Evolutionary conservation across 2,329 filamentous ascomycete species (phyloP).

Genomic region (Trichoderma arundinaceum): DNA sequence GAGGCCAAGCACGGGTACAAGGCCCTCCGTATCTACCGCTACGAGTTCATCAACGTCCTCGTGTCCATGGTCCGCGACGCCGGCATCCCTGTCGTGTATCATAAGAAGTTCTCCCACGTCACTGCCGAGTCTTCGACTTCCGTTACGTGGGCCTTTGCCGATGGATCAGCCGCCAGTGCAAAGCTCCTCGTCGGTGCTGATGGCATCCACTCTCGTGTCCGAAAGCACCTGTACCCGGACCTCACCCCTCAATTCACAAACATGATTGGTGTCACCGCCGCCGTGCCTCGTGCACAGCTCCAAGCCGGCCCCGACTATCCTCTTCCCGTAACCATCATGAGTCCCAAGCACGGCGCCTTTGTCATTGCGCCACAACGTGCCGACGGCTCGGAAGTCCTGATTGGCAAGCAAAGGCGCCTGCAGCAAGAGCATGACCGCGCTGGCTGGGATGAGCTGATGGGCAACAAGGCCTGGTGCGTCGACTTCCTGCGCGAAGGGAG

Average conservation of each 20-base stretch:
- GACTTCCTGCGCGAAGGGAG: slow-evolving; percentile 45
- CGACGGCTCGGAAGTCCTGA: slow-evolving; percentile 56
- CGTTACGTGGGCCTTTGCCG: slow-evolving; percentile 55
- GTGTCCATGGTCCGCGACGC: slow-evolving; percentile 47
- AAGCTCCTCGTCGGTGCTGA: slow-evolving; percentile 61
- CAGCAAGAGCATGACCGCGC: slow-evolving; percentile 45
- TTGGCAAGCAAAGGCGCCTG: slow-evolving; percentile 52
- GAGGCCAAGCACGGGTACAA: slow-evolving; percentile 57
- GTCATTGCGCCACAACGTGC: slow-evolving; percentile 55
- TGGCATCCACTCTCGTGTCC: slow-evolving; percentile 63
- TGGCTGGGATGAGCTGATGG: slow-evolving; percentile 50
- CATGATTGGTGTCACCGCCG: slow-evolving; percentile 48
- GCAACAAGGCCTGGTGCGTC: slow-evolving; percentile 48
- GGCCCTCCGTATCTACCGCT: slow-evolving; percentile 60
- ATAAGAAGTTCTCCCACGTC: slow-evolving; percentile 54
- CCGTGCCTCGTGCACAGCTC: slow-evolving; percentile 47
- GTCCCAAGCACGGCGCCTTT: slow-evolving; percentile 52
- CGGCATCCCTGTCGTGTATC: slow-evolving; percentile 52
- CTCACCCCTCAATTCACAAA: slow-evolving; percentile 57
- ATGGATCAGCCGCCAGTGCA: slow-evolving; percentile 50
- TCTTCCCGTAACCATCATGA: slow-evolving; percentile 52
- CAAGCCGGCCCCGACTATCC: slow-evolving; percentile 44
- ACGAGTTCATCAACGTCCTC: slow-evolving; percentile 57
- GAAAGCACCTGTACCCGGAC: slow-evolving; percentile 56
- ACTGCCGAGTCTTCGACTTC: slow-evolving; percentile 46